Base-by-base conservation (phyloP, 257 asterid genomes). In the Solanum neorickii region DNA sequence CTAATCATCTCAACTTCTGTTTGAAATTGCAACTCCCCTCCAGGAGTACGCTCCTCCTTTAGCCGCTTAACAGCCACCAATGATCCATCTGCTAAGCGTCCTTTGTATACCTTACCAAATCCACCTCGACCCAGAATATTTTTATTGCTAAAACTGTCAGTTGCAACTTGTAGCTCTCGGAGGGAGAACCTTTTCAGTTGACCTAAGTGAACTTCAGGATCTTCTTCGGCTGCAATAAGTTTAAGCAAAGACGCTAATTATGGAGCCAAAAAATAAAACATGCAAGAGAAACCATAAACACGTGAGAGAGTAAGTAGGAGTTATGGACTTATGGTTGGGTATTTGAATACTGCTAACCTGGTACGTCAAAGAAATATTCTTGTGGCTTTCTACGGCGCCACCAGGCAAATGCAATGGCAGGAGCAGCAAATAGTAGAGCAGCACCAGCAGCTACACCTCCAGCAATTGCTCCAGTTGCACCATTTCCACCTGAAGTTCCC, bases 381-480 rank as follows among this genome's bases (percentile, higher is more conserved):
- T 85, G 89, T 10, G 94, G 91, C 73, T 92, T 92, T 88, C 93
- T 90, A 37, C 93, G 87, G 62, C 93, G 93, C 94, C 94, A 92
- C 94, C 94, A 92, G 3, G 94, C 94, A 91, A 92, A 92, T 75
- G 88, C 91, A 86, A 92, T 87, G 86, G 94, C 94, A 42, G 94
- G 94, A 72, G 90, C 91, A 44, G 94, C 92, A 91, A 92, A 92
- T 41, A 92, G 92, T 74, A 92, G 87, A 90, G 94, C 93, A 75
- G 94, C 94, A 68, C 94, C 94, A 23, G 94, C 94, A 88, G 94
- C 94, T 10, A 92, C 94, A 59, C 92, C 94, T 65, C 93, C 94
- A 5, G 94, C 94, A 76, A 92, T 91, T 46, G 94, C 94, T 86
- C 94, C 93, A 62, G 94, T 90, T 47, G 90, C 91, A 84, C 91